phyloP scores from a whole-genome alignment of 192 early-diverging fungal species.

The Coemansia sp. region DNA sequence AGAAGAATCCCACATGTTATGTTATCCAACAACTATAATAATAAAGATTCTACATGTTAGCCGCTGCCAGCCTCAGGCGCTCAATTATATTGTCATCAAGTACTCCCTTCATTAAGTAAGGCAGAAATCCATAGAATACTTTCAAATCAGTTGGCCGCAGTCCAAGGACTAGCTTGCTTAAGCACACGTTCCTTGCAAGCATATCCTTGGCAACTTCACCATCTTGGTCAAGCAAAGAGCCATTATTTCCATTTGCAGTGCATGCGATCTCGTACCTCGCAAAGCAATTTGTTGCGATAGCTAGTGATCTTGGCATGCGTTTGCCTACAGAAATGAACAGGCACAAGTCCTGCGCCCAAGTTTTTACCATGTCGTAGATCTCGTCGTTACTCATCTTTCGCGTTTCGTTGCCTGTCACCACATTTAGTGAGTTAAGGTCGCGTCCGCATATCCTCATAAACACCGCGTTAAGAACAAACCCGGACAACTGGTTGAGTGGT shows the following conservation, averaged over 20 bases:
- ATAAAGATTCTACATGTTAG: too few relatives aligned
- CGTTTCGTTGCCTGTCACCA: constrained; percentile 18
- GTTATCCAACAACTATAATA: too few relatives aligned
- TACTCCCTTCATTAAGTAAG: too few relatives aligned
- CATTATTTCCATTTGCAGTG: not conserved
- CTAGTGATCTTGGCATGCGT: constrained; percentile 14
- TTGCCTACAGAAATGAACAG: constrained; percentile 1
- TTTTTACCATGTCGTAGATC: not conserved
- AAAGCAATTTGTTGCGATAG: constrained; percentile 16
- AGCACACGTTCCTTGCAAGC: not conserved
- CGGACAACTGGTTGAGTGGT: not conserved
- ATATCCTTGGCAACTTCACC: constrained; percentile 23
- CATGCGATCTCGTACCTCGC: constrained; percentile 19
- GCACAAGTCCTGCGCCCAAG: constrained; percentile 18
- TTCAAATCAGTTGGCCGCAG: constrained; percentile 31
- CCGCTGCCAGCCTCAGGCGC: too few relatives aligned
- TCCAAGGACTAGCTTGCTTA: constrained; percentile 28
- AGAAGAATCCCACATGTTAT: too few relatives aligned
- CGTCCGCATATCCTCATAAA: constrained; percentile 13
- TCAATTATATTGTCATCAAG: too few relatives aligned
- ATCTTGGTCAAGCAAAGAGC: not conserved
- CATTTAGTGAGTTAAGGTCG: not conserved
- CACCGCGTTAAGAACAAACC: constrained; percentile 8
- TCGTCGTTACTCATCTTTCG: not conserved
- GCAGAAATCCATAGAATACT: constrained; percentile 8